Conservation (phyloP, 148 eudicot genomes). For the Fagopyrum esculentum region DNA sequence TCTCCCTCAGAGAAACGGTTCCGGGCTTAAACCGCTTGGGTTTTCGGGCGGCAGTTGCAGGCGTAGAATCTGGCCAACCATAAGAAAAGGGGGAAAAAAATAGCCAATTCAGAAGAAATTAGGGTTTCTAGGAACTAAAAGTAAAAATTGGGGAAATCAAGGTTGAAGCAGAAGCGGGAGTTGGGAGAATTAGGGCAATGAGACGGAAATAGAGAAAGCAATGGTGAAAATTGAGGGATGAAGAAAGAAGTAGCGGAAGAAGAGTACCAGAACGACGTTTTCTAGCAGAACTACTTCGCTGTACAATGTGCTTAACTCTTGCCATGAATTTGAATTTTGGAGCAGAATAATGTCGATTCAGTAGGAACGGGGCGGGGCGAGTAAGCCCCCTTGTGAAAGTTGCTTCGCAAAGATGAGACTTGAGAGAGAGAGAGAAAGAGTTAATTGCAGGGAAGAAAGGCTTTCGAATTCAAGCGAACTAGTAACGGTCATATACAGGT, state of each 20-base stretch:
- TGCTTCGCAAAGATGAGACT: no score
- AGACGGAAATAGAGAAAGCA: neutral
- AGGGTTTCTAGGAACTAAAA: neutral
- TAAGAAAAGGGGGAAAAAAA: neutral
- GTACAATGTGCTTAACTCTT: neutral
- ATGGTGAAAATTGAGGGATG: neutral
- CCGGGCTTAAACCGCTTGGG: constrained; percentile 9
- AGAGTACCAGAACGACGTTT: neutral
- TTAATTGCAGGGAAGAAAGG: no score
- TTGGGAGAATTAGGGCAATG: neutral
- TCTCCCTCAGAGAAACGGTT: constrained; percentile 17
- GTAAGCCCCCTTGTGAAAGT: no score
- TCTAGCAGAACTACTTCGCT: neutral
- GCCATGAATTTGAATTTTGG: neutral
- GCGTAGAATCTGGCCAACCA: neutral
- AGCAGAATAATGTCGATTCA: no score
- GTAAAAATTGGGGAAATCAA: neutral
- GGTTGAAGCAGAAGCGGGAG: neutral
- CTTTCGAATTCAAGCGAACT: no score
- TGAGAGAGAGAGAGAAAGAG: no score
- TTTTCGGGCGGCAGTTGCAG: neutral
- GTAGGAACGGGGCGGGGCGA: no score
- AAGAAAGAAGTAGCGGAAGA: neutral
- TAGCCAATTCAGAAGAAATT: neutral
- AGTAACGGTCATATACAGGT: no score